Percentiles rank a stretch among this genome's conserved stretches.
Conservation (phyloP, 2,329 filamentous ascomycete species). For the Xylaria sp. region DNA sequence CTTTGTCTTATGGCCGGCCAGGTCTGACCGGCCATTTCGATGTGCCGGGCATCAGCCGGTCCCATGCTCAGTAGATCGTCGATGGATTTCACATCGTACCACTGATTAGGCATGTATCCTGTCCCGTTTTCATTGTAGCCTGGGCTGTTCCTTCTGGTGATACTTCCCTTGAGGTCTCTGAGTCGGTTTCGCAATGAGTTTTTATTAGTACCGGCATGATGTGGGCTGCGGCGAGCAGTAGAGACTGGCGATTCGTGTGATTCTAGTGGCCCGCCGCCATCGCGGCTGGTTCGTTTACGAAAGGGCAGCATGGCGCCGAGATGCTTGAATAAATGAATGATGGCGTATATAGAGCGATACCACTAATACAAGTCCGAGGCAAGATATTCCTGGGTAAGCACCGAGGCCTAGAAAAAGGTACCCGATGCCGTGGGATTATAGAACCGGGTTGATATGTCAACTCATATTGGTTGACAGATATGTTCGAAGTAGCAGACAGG, state of each 20-base stretch:
- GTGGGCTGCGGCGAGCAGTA: constrained; percentile 9
- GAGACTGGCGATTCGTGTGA: neutral
- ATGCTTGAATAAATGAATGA: constrained; percentile 15
- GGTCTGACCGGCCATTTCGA: constrained; percentile 23
- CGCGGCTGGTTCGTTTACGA: constrained; percentile 21
- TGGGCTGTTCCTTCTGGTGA: constrained; percentile 11
- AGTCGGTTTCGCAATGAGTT: constrained; percentile 35
- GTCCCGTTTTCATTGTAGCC: constrained; percentile 1
- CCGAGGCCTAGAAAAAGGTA: constrained; percentile 21
- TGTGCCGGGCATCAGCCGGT: constrained; percentile 10
- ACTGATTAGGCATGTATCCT: constrained; percentile 15
- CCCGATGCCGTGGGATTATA: constrained; percentile 11
- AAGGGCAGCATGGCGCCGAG: constrained; percentile 28
- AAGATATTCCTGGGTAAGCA: constrained; percentile 1
- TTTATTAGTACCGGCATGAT: constrained; percentile 10
- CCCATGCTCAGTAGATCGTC: constrained; percentile 17
- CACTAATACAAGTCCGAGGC: constrained; percentile 18
- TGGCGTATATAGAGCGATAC: constrained; percentile 25
- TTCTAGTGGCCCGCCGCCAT: constrained; percentile 11
- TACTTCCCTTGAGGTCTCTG: constrained; percentile 28
- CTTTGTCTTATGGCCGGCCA: constrained; percentile 40
- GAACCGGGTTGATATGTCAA: constrained; percentile 11
- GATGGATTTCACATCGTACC: constrained; percentile 14
- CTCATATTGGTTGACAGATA: neutral
- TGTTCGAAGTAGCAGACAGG: neutral